These are phyloP conservation scores for Xerocomellus amylosporus DNA, from an alignment of 768 basidiomycete species.

Conservation along the genomic window DNA sequence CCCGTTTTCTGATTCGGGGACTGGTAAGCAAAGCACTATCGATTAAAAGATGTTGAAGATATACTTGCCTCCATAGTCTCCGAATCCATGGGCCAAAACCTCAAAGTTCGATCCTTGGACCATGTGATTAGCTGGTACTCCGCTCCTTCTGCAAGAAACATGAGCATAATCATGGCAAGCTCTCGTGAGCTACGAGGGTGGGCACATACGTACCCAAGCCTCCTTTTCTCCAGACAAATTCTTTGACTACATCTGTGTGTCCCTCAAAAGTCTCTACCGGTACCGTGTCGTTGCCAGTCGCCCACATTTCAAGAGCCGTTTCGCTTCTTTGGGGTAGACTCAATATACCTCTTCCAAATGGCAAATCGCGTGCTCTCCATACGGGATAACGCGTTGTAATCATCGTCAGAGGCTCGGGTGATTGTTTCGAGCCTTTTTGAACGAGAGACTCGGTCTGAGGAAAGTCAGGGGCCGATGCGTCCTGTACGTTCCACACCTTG, in stretches of 20 bases:
- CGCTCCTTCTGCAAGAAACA: conserved; percentile 40
- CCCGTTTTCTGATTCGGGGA: conserved; percentile 47
- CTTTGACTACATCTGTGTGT: conserved; percentile 91
- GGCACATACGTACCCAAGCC: conserved; percentile 42
- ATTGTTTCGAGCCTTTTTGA: conserved; percentile 8
- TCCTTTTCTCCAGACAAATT: conserved; percentile 92
- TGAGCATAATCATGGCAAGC: background rate
- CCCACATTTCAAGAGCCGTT: conserved; percentile 83
- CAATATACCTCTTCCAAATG: conserved; percentile 87
- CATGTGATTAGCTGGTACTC: conserved; percentile 67
- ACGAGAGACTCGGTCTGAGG: conserved; percentile 4
- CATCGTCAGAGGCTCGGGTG: conserved; percentile 41
- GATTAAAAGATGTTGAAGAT: background rate
- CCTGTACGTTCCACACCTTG: conserved; percentile 67
- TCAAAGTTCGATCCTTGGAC: conserved; percentile 88
- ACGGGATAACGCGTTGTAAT: conserved; percentile 86
- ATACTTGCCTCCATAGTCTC: conserved; percentile 62
- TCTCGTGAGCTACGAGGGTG: background rate
- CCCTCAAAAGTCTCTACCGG: conserved; percentile 81
- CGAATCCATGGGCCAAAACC: conserved; percentile 84
- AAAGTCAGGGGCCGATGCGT: conserved; percentile 19
- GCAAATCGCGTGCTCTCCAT: conserved; percentile 89
- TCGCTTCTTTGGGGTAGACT: conserved; percentile 87
- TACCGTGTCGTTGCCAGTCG: conserved; percentile 25
- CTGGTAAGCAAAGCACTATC: conserved; percentile 14